Evolutionary conservation across 768 basidiomycete genomes (phyloP), one percentile per base, ranked within the genome.

Genomic region (Suillus sp.): DNA sequence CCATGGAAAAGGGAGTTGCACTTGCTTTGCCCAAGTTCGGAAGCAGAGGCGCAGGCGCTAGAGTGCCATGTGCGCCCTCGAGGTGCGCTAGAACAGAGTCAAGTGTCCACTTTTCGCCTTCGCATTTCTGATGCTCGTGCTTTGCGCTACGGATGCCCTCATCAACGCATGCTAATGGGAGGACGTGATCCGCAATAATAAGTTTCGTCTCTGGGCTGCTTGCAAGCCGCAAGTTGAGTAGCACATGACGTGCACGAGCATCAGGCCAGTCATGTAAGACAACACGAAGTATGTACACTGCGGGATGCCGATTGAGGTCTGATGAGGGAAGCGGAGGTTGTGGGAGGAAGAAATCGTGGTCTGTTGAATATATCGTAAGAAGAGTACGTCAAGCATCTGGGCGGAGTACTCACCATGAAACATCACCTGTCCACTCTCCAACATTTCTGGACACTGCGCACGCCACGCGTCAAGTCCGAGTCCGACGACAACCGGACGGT

Each of bases 261-360:
- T 92, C 88, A 1, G 90, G 86, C 91, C 91, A 92, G 69, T 93
- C 91, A 67, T 93, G 91, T 38, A 90, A 78, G 43, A 92, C 83
- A 22, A 87, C 86, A 27, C 91, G 84, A 35, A 92, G 77, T 38
- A 92, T 78, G 70, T 87, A 93, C 7, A 91, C 85, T 0, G 88
- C 83, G 64, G 88, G 79, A 59, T 83, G 67, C 62, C 68, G 72
- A 59, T 79, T 70, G 3, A 60, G 14, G 20, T 73, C 67, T 47
- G 60, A 60, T 34, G 55, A 48, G 2, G 83, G 83, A 3, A 72
- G 64, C 16, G 71, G 60, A 1, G 76, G 75, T 69, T 93, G 91
- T 0, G 85, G 82, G 4, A 79, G 82, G 71, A 93, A 92, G 71
- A 92, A 93, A 75, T 92, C 89, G 68, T 93, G 91, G 1, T 82